Conservation (phyloP, 1,139 yeast genomes). For the Pichia kudriavzevii region DNA sequence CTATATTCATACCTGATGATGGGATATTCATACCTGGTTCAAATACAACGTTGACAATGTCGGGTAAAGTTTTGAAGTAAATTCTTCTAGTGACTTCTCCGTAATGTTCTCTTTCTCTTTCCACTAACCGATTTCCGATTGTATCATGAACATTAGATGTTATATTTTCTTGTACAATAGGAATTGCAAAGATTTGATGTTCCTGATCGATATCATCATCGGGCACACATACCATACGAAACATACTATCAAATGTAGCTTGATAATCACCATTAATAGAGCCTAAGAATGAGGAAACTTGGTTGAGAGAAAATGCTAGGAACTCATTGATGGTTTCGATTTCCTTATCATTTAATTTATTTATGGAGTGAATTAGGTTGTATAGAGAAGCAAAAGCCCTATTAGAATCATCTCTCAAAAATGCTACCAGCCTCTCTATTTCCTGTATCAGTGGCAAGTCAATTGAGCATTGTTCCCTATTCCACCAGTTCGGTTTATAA, state of each 20-base stretch:
- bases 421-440: constrained; percentile 37
- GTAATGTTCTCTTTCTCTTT: too few species aligned
- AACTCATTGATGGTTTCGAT: constrained; percentile 26
- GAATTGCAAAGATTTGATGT: constrained; percentile 18
- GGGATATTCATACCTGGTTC: constrained; percentile 30
- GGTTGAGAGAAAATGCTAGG: constrained; percentile 16
- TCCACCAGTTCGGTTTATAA: constrained; percentile 38
- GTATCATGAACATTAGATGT: constrained; percentile 27
- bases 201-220: constrained; percentile 17
- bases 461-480: constrained; percentile 27
- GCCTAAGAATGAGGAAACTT: constrained; percentile 15
- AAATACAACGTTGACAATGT: constrained; percentile 33
- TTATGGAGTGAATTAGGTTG: constrained; percentile 29
- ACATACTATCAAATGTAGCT: constrained; percentile 15
- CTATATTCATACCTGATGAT: constrained; percentile 30
- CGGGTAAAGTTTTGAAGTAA: constrained; percentile 30
- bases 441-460: constrained; percentile 26
- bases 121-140: constrained; percentile 29
- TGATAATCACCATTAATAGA: constrained; percentile 10
- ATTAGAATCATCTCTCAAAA: constrained; percentile 32
- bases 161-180: constrained; percentile 28
- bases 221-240: constrained; percentile 17
- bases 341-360: constrained; percentile 25
- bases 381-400: constrained; percentile 35
- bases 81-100: constrained; percentile 24